Conservation (phyloP, 495 filamentous ascomycete species). For the Saxophila tyrrhenica region DNA sequence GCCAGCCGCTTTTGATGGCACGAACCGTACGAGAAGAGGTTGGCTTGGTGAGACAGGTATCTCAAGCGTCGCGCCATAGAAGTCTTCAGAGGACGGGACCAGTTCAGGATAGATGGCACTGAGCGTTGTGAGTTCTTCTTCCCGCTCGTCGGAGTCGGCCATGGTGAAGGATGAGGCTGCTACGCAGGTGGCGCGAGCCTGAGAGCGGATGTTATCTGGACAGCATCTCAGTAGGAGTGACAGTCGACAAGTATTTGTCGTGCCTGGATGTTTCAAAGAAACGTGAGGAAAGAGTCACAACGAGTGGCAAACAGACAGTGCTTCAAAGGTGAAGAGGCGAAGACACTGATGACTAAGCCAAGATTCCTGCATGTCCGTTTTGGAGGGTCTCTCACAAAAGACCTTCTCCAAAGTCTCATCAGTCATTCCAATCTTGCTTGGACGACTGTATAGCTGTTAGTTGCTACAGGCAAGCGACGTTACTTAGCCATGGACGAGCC, state of each 20-base stretch:
- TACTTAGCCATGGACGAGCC: slow-evolving; percentile 44
- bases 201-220: slow-evolving; percentile 6
- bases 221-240: not conserved
- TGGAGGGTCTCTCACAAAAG: too few relatives aligned
- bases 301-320: not conserved
- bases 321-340: too few relatives aligned
- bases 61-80: slow-evolving; percentile 56
- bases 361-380: too few relatives aligned
- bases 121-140: slow-evolving; percentile 71
- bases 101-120: slow-evolving; percentile 85
- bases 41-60: slow-evolving; percentile 58
- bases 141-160: slow-evolving; percentile 51
- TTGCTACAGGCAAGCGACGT: too few relatives aligned
- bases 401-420: too few relatives aligned
- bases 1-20: slow-evolving; percentile 31
- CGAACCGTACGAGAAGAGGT: slow-evolving; percentile 61
- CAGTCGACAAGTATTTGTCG: not conserved
- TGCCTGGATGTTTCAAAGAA: too few relatives aligned
- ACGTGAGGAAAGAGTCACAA: not conserved
- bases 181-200: slow-evolving; percentile 4
- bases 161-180: slow-evolving; percentile 22
- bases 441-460: too few relatives aligned
- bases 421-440: too few relatives aligned
- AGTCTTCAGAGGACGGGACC: slow-evolving; percentile 44
- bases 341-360: too few relatives aligned